Evolutionary conservation across 306 rosid species (phyloP).

Genomic region (Fagus crenata): DNA sequence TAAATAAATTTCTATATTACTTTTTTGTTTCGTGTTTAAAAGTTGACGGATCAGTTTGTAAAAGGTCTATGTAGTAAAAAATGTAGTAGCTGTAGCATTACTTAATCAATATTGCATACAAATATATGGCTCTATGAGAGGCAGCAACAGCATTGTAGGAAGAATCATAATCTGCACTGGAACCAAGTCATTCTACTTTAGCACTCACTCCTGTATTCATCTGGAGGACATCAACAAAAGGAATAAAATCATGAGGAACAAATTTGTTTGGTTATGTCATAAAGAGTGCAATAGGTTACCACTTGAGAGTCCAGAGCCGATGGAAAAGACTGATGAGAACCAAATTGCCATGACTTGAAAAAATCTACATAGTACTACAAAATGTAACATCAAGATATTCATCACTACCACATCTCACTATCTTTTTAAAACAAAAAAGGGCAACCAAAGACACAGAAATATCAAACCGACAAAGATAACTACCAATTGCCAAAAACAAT

Average conservation of each 20-base stretch:
- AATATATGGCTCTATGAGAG: neutral
- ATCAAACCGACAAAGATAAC: slow-evolving; percentile 49
- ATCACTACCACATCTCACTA: slow-evolving; percentile 17
- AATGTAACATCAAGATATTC: slow-evolving; percentile 41
- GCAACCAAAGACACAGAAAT: slow-evolving; percentile 21
- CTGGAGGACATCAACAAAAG: neutral
- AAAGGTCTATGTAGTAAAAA: no score
- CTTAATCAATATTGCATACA: neutral
- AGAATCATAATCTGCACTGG: neutral
- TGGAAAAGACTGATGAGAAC: slow-evolving; percentile 38
- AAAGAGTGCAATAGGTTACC: slow-evolving; percentile 33
- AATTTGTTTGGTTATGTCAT: slow-evolving; percentile 23
- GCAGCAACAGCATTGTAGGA: neutral
- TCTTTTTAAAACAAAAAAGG: slow-evolving; percentile 21
- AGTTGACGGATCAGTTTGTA: no score
- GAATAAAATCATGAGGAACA: slow-evolving; percentile 3
- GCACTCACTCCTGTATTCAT: slow-evolving; percentile 4
- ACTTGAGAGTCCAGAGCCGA: slow-evolving; percentile 29
- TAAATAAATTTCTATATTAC: no score
- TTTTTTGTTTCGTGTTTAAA: no score
- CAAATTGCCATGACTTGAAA: slow-evolving; percentile 32
- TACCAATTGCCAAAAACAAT: slow-evolving; percentile 48
- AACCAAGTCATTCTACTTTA: neutral
- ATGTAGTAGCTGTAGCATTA: no score
- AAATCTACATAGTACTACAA: slow-evolving; percentile 33